Percentiles rank a stretch among this genome's conserved stretches.
Conservation (phyloP, 1,284 basidiomycete species). For the Crucibulum cyathiforme region DNA sequence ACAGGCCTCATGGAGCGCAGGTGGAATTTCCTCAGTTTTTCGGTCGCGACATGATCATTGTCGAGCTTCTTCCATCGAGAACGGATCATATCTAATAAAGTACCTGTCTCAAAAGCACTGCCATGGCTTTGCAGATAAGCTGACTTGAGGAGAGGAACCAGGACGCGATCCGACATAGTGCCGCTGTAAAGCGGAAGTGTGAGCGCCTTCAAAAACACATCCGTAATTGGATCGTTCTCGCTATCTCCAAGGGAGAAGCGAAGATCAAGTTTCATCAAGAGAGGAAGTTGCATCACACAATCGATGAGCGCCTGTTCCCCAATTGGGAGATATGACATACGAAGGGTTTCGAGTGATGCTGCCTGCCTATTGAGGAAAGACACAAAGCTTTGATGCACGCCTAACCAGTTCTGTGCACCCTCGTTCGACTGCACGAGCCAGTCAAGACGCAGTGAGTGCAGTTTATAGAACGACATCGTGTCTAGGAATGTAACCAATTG, state of each 20-base stretch:
- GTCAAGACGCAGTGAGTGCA: constrained; percentile 33
- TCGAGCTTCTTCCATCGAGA: constrained; percentile 26
- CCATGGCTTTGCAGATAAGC: constrained; percentile 40
- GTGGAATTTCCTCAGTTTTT: constrained; percentile 19
- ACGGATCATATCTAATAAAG: constrained; percentile 31
- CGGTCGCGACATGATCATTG: not conserved
- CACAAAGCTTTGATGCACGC: constrained; percentile 28
- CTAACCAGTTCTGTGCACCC: constrained; percentile 23
- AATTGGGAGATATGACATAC: constrained; percentile 44
- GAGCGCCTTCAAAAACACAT: constrained; percentile 29
- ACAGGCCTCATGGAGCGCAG: constrained; percentile 29
- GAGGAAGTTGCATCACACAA: constrained; percentile 32
- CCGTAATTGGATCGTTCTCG: constrained; percentile 41
- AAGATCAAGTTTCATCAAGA: constrained; percentile 35
- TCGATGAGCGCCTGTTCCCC: constrained; percentile 36
- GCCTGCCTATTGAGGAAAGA: constrained; percentile 32
- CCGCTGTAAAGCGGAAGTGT: constrained; percentile 2
- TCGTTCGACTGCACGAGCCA: constrained; percentile 33
- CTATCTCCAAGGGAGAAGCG: constrained; percentile 37
- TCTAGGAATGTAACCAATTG: constrained; percentile 34
- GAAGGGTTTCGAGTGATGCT: constrained; percentile 32
- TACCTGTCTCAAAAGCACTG: constrained; percentile 24
- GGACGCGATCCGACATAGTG: not conserved
- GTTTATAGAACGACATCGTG: constrained; percentile 24
- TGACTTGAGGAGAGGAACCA: constrained; percentile 29